Conservation (phyloP, 805 yeast species). For the Saccharomycopsis microspora region DNA sequence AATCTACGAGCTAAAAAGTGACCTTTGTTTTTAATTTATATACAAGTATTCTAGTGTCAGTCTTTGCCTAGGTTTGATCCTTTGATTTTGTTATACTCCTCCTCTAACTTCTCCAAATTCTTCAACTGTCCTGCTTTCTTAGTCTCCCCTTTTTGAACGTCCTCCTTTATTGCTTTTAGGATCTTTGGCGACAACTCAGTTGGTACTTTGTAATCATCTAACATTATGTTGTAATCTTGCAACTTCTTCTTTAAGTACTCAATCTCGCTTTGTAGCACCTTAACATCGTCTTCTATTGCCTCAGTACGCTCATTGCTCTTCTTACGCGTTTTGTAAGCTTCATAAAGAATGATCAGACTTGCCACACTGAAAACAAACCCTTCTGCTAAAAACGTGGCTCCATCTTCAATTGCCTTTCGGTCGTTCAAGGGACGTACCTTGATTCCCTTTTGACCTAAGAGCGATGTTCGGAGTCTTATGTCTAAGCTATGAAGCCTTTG, state of each 20-base stretch:
- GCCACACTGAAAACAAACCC: constrained; percentile 71
- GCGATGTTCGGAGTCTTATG: constrained; percentile 43
- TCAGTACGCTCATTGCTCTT: constrained; percentile 55
- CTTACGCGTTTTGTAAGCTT: constrained; percentile 53
- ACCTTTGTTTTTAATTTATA: too few species aligned
- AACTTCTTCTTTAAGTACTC: constrained; percentile 41
- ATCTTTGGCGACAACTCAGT: constrained; percentile 34
- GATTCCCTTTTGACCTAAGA: constrained; percentile 39
- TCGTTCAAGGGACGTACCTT: constrained; percentile 72
- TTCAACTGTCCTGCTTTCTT: background rate
- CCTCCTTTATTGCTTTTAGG: constrained; percentile 20
- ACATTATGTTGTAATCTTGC: constrained; percentile 24
- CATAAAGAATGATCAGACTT: constrained; percentile 63
- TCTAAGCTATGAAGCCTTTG: constrained; percentile 63
- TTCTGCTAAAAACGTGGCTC: constrained; percentile 72
- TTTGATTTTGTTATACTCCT: constrained; percentile 1
- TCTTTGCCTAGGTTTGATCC: too few species aligned
- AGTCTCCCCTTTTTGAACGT: background rate
- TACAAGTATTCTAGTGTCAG: too few species aligned
- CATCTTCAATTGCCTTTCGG: constrained; percentile 69
- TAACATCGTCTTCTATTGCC: constrained; percentile 60
- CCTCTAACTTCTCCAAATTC: constrained; percentile 3
- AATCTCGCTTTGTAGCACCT: constrained; percentile 59
- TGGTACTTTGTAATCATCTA: constrained; percentile 41
- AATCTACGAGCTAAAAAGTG: too few species aligned